phyloP scores from a whole-genome alignment of 768 basidiomycete genomes.

The Ramaria sp. region DNA sequence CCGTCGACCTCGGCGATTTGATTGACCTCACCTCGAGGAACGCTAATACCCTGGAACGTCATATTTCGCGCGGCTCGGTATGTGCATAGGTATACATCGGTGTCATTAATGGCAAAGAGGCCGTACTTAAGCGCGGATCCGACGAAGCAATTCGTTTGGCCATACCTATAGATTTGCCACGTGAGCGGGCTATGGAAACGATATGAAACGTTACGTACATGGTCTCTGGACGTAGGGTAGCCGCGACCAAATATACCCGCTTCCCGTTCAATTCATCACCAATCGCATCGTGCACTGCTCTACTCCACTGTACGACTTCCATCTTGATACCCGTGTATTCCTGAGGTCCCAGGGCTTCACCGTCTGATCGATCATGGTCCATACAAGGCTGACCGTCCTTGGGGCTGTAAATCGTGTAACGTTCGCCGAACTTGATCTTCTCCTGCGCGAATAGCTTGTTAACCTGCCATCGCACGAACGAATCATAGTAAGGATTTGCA shows the following conservation, averaged over 20 bases:
- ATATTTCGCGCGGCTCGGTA: constrained; percentile 92
- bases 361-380: constrained; percentile 96
- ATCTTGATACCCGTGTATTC: constrained; percentile 95
- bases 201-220: constrained; percentile 45
- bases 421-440: constrained; percentile 96
- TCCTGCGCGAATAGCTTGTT: constrained; percentile 81
- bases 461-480: constrained; percentile 96
- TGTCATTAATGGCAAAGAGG: constrained; percentile 77
- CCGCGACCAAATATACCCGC: constrained; percentile 88
- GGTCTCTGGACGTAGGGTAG: constrained; percentile 92
- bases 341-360: constrained; percentile 90
- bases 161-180: constrained; percentile 51
- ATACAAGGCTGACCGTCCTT: constrained; percentile 99
- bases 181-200: background rate
- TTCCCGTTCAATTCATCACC: constrained; percentile 62
- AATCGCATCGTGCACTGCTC: constrained; percentile 51
- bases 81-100: constrained; percentile 84
- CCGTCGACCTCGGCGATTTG: constrained; percentile 76
- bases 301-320: constrained; percentile 81
- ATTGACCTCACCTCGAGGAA: constrained; percentile 57
- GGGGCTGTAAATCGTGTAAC: constrained; percentile 96
- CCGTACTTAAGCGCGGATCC: constrained; percentile 87
- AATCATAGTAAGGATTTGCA: constrained; percentile 93
- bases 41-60: constrained; percentile 85
- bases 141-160: constrained; percentile 97